Percentiles rank a stretch among this genome's conserved stretches.
Evolutionary conservation across 352 stramenopile species (phyloP).

Genomic region (Phytophthora sansomeana): DNA sequence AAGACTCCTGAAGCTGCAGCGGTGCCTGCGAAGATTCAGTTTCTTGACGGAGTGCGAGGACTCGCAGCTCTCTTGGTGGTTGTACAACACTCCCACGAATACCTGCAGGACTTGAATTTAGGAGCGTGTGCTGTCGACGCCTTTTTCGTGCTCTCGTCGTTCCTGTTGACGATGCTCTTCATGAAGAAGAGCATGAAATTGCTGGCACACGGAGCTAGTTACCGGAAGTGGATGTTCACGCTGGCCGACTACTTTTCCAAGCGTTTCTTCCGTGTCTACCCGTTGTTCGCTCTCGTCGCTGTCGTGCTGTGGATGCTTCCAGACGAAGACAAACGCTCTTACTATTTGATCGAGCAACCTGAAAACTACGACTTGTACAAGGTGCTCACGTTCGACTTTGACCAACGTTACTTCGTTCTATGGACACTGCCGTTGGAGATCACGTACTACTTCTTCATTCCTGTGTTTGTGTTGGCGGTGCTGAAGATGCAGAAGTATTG

Average conservation of each 20-base stretch:
- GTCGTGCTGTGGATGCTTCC: constrained; percentile 40
- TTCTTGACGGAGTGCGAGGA: constrained; percentile 49
- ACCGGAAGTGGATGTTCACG: constrained; percentile 29
- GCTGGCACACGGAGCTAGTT: constrained; percentile 23
- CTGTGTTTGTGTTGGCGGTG: constrained; percentile 33
- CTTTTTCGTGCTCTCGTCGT: constrained; percentile 57
- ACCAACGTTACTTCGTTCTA: constrained; percentile 48
- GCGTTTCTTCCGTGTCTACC: constrained; percentile 60
- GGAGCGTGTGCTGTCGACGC: constrained; percentile 39
- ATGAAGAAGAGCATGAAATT: constrained; percentile 38
- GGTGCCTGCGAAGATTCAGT: constrained; percentile 36
- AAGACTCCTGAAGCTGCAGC: neutral
- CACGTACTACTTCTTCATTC: constrained; percentile 54
- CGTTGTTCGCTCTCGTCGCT: constrained; percentile 47
- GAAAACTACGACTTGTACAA: constrained; percentile 44
- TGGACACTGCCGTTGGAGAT: constrained; percentile 43
- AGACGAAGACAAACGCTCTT: constrained; percentile 22
- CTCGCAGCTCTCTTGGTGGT: constrained; percentile 46
- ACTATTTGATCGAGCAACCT: constrained; percentile 33
- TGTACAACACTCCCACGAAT: constrained; percentile 34
- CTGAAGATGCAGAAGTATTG: constrained; percentile 23
- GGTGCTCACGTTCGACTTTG: constrained; percentile 47
- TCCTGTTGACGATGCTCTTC: constrained; percentile 49
- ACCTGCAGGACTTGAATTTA: constrained; percentile 35
- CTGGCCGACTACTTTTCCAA: constrained; percentile 41